Evolutionary conservation across 2,329 filamentous ascomycete species (phyloP).

Genomic region (Plectosphaerella cucumerina): DNA sequence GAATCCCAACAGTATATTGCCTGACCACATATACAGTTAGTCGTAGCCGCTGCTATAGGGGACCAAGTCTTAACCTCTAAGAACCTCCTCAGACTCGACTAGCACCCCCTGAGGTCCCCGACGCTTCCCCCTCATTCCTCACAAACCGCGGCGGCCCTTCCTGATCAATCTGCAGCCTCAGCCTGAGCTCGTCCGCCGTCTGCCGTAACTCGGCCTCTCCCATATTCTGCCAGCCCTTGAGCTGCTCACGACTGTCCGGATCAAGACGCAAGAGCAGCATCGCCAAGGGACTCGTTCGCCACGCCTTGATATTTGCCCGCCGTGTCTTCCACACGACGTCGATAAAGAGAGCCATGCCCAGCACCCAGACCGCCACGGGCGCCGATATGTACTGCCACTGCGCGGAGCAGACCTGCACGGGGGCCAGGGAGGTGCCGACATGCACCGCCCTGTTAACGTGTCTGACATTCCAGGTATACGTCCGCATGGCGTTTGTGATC

Average conservation of each 20-base stretch:
- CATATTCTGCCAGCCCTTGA: conserved; percentile 6
- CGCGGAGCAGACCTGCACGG: neutral
- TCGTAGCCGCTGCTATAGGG: no score
- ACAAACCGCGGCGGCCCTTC: neutral
- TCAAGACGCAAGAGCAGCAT: conserved; percentile 7
- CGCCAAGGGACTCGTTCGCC: conserved; percentile 7
- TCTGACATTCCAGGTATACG: no score
- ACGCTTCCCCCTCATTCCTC: no score
- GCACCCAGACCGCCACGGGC: conserved; percentile 3
- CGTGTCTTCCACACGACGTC: conserved; percentile 6
- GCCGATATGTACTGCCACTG: conserved; percentile 4
- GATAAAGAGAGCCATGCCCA: conserved; percentile 4
- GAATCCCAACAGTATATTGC: no score
- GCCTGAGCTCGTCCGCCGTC: conserved; percentile 1
- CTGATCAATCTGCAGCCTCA: conserved; percentile 1
- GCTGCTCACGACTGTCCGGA: conserved; percentile 1
- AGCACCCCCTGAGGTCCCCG: no score
- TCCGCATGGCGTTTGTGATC: no score
- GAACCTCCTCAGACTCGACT: no score
- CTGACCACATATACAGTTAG: no score
- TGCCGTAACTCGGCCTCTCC: conserved; percentile 3
- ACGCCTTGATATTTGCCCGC: conserved; percentile 5
- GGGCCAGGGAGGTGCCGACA: neutral
- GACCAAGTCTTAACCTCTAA: no score
- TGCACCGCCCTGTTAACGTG: no score